These are phyloP conservation scores for Geoglossum cookeanum DNA, from an alignment of 2,329 filamentous ascomycete genomes.

Conservation along the genomic window DNA sequence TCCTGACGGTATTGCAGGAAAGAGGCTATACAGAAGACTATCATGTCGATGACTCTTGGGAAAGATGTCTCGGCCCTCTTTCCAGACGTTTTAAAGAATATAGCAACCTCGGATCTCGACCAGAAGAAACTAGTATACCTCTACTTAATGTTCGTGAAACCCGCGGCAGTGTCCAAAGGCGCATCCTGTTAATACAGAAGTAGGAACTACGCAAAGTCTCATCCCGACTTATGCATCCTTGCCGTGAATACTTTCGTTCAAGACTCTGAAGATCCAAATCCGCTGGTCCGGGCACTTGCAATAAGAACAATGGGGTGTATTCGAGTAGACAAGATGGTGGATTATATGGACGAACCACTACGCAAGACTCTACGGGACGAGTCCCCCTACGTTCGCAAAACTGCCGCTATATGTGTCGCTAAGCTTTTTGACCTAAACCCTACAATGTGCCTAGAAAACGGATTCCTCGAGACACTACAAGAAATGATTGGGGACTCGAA, in stretches of 20 bases:
- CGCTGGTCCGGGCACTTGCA: conserved; percentile 79
- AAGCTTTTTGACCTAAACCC: conserved; percentile 96
- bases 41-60: conserved; percentile 98
- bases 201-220: conserved; percentile 98
- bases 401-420: conserved; percentile 89
- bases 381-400: conserved; percentile 96
- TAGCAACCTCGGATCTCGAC: conserved; percentile 82
- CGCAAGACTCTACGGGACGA: conserved; percentile 93
- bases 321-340: conserved; percentile 96
- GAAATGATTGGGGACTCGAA: conserved; percentile 95
- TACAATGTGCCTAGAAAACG: conserved; percentile 83
- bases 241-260: conserved; percentile 98
- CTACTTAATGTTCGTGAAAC: conserved; percentile 63
- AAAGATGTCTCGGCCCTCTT: conserved; percentile 97
- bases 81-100: conserved; percentile 96
- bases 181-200: conserved; percentile 7
- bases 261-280: conserved; percentile 96
- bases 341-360: conserved; percentile 97
- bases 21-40: conserved; percentile 97
- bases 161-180: background rate
- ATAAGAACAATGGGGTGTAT: conserved; percentile 99
- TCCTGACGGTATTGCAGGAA: conserved; percentile 38
- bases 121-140: conserved; percentile 99
- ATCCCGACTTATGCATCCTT: conserved; percentile 94
- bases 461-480: conserved; percentile 82